Conservation (phyloP, 169 alveolate species). For the Babesia microti region DNA sequence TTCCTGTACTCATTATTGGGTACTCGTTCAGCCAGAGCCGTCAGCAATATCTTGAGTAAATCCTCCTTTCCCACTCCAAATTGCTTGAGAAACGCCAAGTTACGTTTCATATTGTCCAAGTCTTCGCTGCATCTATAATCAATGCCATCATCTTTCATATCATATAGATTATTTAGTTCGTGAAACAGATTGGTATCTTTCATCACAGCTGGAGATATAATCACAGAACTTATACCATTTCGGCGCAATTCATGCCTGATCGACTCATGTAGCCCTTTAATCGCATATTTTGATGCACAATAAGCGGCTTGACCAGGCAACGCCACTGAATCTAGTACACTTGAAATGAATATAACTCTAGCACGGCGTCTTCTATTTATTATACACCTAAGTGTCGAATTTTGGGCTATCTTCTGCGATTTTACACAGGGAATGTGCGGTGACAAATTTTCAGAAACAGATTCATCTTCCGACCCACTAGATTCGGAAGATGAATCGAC, state of each 20-base stretch:
- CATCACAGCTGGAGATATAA: slow-evolving; percentile 32
- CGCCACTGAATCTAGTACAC: slow-evolving; percentile 28
- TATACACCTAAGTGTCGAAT: too few relatives aligned
- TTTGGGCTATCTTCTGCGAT: too few relatives aligned
- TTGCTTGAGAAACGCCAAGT: slow-evolving; percentile 16
- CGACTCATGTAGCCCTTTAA: slow-evolving; percentile 23
- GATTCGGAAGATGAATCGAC: too few relatives aligned
- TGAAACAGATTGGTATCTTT: slow-evolving; percentile 18
- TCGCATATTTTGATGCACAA: slow-evolving; percentile 32
- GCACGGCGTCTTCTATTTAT: too few relatives aligned
- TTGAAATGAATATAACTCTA: slow-evolving; percentile 25
- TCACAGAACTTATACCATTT: slow-evolving; percentile 4
- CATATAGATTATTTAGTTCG: not conserved
- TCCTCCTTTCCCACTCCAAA: slow-evolving; percentile 9
- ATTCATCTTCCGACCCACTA: too few relatives aligned
- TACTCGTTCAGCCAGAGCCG: slow-evolving; percentile 5
- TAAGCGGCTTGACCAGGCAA: slow-evolving; percentile 43
- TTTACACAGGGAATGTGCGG: too few relatives aligned
- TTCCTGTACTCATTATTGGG: slow-evolving; percentile 17
- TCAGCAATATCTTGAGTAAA: slow-evolving; percentile 9
- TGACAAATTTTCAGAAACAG: too few relatives aligned
- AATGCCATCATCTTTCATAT: too few relatives aligned
- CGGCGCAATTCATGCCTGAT: slow-evolving; percentile 19
- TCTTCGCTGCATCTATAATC: too few relatives aligned
- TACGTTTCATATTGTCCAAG: too few relatives aligned